phyloP scores from a whole-genome alignment of 305 asterid species.

The Salvia sclarea region DNA sequence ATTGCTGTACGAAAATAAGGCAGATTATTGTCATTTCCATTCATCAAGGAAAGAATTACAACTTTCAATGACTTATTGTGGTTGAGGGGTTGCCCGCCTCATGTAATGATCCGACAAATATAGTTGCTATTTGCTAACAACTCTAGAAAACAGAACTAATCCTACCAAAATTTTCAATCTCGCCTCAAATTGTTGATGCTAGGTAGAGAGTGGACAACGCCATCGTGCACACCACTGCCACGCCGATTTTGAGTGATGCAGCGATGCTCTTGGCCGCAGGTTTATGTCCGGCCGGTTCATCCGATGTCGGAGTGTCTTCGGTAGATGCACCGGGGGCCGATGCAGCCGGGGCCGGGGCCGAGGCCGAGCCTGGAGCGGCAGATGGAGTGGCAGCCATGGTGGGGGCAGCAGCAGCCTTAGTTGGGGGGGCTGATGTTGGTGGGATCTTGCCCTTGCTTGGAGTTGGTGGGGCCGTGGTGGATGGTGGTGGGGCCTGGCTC shows the following conservation, averaged over 20 bases:
- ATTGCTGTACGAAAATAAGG: too few species aligned
- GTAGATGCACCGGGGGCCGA: slow-evolving; percentile 17
- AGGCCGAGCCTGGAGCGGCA: slow-evolving; percentile 2
- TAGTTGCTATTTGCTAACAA: neutral
- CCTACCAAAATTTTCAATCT: neutral
- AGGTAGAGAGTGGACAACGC: slow-evolving; percentile 34
- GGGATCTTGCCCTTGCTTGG: neutral
- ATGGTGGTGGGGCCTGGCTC: slow-evolving; percentile 11
- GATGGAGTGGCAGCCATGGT: neutral
- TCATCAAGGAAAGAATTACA: slow-evolving; percentile 4
- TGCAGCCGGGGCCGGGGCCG: neutral
- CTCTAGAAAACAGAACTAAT: neutral
- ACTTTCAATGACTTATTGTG: slow-evolving; percentile 8
- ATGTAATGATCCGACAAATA: neutral
- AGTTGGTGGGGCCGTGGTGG: neutral
- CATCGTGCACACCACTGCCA: slow-evolving; percentile 25
- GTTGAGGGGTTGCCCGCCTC: slow-evolving; percentile 2
- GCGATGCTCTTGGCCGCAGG: slow-evolving; percentile 15
- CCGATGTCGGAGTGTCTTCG: neutral
- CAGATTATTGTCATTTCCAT: slow-evolving; percentile 1
- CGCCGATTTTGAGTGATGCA: slow-evolving; percentile 23
- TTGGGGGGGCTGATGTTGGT: slow-evolving; percentile 3
- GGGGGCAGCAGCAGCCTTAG: neutral
- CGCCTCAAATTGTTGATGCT: slow-evolving; percentile 29
- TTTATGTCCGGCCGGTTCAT: slow-evolving; percentile 29